Evolutionary conservation across 2,329 filamentous ascomycete species (phyloP).

Genomic region (Thyridium curvatum): DNA sequence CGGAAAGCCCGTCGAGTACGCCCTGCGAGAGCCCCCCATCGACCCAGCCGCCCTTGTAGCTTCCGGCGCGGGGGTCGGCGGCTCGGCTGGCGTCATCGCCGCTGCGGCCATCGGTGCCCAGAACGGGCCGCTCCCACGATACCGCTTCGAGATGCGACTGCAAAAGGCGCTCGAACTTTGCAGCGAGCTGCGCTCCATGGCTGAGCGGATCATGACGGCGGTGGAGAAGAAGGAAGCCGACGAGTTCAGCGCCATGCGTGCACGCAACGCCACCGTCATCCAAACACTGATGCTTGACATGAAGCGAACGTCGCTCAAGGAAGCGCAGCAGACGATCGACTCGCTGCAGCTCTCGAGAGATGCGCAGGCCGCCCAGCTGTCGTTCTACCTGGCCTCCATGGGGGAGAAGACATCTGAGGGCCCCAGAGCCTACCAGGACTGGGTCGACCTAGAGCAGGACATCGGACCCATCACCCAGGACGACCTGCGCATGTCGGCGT

Average conservation of each 20-base stretch:
- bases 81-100: conserved; percentile 10
- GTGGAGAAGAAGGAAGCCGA: conserved; percentile 18
- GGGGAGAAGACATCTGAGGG: neutral
- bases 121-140: conserved; percentile 17
- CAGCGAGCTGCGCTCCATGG: conserved; percentile 13
- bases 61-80: conserved; percentile 9
- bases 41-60: conserved; percentile 16
- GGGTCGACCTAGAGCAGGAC: neutral
- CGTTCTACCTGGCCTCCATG: neutral
- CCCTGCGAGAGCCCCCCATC: conserved; percentile 20
- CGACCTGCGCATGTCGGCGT: neutral
- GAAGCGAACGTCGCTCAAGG: neutral
- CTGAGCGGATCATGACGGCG: conserved; percentile 7
- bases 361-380: neutral
- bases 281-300: conserved; percentile 9
- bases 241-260: conserved; percentile 9
- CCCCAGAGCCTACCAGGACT: neutral
- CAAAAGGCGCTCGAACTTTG: conserved; percentile 17
- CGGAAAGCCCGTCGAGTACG: conserved; percentile 11
- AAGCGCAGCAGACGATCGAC: neutral
- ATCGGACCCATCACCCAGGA: too few relatives aligned
- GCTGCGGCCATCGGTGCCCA: too few relatives aligned
- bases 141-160: conserved; percentile 18
- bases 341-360: neutral
- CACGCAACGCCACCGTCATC: conserved; percentile 8